These are phyloP conservation scores for Clonostachys solani DNA, from an alignment of 2,329 filamentous ascomycete genomes.

Conservation along the genomic window DNA sequence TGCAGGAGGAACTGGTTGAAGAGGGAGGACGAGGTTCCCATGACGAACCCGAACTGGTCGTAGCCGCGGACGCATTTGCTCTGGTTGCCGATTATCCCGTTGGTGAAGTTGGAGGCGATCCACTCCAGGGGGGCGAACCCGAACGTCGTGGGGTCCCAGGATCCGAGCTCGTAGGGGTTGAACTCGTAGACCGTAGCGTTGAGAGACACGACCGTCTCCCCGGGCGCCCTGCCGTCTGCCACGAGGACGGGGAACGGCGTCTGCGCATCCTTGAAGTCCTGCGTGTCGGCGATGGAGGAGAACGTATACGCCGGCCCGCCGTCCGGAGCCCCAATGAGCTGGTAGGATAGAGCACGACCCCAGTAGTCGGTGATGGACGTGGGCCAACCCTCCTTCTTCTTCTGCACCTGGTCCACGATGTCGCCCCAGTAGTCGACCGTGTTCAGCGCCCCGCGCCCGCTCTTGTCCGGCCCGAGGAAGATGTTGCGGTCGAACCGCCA, in stretches of 20 bases:
- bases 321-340: slow-evolving; percentile 67
- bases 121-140: slow-evolving; percentile 70
- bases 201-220: slow-evolving; percentile 54
- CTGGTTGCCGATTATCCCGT: slow-evolving; percentile 50
- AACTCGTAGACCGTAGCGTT: slow-evolving; percentile 77
- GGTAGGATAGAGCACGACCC: slow-evolving; percentile 72
- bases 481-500: slow-evolving; percentile 31
- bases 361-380: slow-evolving; percentile 77
- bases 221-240: slow-evolving; percentile 61
- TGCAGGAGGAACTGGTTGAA: slow-evolving; percentile 76
- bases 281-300: slow-evolving; percentile 55
- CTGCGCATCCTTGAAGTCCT: slow-evolving; percentile 57
- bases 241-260: slow-evolving; percentile 73
- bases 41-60: slow-evolving; percentile 77
- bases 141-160: slow-evolving; percentile 67
- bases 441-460: not conserved
- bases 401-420: not conserved
- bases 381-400: slow-evolving; percentile 17
- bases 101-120: slow-evolving; percentile 68
- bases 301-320: slow-evolving; percentile 75
- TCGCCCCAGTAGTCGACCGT: not conserved
- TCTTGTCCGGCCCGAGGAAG: not conserved
- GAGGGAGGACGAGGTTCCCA: slow-evolving; percentile 80
- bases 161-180: slow-evolving; percentile 76
- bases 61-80: slow-evolving; percentile 71